Evolutionary conservation across 768 basidiomycete genomes (phyloP), one percentile per base, ranked within the genome.

Genomic region (Lactarius akahatsu): DNA sequence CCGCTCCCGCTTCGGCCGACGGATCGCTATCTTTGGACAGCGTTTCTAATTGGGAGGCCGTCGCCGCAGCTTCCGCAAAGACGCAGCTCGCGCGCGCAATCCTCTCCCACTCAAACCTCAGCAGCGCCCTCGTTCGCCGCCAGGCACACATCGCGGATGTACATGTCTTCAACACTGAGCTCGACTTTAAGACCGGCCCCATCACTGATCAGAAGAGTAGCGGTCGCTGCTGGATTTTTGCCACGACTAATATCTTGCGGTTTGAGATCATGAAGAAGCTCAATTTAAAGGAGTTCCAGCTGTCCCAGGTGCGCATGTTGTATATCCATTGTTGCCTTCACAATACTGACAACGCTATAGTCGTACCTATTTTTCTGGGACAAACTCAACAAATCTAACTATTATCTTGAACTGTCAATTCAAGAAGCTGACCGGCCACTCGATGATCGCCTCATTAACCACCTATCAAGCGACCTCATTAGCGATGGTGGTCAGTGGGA

Each of bases 401-500:
- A 92, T 78, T 96, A 90, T 77, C 88, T 97, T 20, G 96, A 97
- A 77, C 82, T 90, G 47, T 85, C 90, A 57, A 91, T 98, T 71
- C 82, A 96, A 76, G 83, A 90, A 62, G 87, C 88, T 0, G 87
- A 92, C 69, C 82, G 87, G 47, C 89, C 92, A 0, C 77, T 96
- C 59, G 92, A 96, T 62, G 88, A 92, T 73, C 86, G 96, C 9
- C 82, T 95, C n/a, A 80, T 97, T 62, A 84, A 80, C 60, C 88
- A 89, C 78, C 84, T 98, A 56, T 83, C 90, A 10, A 73, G 77
- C 8, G 90, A 89, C 66, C 91, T 92, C 54, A 87, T 96, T 74
- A 88, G 86, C 71, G 95, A 97, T 73, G 94, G 94, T 59, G 96
- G 95, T 9, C 95, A 96, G 75, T 96, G 91, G 89, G 96, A 98